Percentiles rank a stretch among this genome's conserved stretches.
Evolutionary conservation across 163 green algal species (phyloP).

Genomic region (Scenedesmus sp.): DNA sequence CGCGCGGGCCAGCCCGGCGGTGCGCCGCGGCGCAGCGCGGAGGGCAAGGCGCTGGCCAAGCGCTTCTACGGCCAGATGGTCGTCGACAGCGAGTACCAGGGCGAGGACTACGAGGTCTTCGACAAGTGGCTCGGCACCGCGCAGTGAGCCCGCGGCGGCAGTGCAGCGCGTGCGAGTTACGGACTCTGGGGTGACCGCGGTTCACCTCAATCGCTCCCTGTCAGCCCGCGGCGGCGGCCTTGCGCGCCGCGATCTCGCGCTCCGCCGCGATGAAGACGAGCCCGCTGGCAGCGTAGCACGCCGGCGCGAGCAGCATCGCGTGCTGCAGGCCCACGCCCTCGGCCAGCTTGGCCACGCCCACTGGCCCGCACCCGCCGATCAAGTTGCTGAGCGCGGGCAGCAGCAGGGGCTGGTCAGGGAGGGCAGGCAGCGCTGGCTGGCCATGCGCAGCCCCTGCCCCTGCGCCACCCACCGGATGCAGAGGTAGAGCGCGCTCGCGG

Average conservation of each 20-base stretch:
- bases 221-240: too few species aligned
- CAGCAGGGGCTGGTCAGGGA: background rate
- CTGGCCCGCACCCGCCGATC: constrained; percentile 80
- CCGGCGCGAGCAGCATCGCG: constrained; percentile 85
- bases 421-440: background rate
- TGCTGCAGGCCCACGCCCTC: constrained; percentile 74
- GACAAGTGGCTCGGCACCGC: constrained; percentile 71
- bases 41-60: constrained; percentile 62
- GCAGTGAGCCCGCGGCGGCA: constrained; percentile 19
- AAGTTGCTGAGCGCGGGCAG: constrained; percentile 72
- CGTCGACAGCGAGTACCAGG: constrained; percentile 89
- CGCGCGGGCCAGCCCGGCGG: constrained; percentile 64
- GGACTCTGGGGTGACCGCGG: too few species aligned
- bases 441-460: background rate
- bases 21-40: constrained; percentile 53
- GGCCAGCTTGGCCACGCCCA: constrained; percentile 75
- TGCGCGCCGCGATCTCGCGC: constrained; percentile 51
- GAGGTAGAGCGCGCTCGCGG: constrained; percentile 84
- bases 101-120: constrained; percentile 95
- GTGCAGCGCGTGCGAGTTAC: too few species aligned
- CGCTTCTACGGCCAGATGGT: constrained; percentile 70
- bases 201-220: too few species aligned
- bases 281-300: constrained; percentile 76
- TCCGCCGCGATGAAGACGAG: constrained; percentile 75
- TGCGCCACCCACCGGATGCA: constrained; percentile 76